phyloP scores from a whole-genome alignment of 169 alveolate species.

The Cryptosporidium felis region DNA sequence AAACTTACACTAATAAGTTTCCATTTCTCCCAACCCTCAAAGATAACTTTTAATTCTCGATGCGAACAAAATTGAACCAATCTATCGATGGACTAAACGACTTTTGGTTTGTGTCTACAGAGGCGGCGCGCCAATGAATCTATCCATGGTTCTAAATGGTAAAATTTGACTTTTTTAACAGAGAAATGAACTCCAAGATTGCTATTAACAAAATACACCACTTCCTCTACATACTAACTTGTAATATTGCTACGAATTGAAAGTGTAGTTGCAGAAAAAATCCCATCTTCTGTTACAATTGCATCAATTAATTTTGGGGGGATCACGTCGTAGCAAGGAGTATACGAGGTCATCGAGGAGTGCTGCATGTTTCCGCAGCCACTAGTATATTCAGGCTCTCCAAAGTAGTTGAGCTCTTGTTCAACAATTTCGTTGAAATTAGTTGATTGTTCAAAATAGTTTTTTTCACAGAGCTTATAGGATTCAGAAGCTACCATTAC shows the following conservation, averaged over 20 bases:
- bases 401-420: background rate
- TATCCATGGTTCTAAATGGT: no score
- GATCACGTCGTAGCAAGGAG: constrained; percentile 55
- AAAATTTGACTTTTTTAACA: no score
- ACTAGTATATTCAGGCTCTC: no score
- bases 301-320: constrained; percentile 61
- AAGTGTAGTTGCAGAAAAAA: constrained; percentile 11
- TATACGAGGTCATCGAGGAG: background rate
- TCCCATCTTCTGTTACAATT: constrained; percentile 62
- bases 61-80: no score
- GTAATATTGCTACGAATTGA: background rate
- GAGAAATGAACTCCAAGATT: no score
- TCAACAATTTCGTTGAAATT: constrained; percentile 42
- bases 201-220: no score
- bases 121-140: no score
- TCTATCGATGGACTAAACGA: no score
- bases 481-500: constrained; percentile 57
- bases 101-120: no score
- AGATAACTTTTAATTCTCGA: no score
- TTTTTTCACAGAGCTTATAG: constrained; percentile 49
- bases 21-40: no score
- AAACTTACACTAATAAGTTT: no score
- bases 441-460: constrained; percentile 47
- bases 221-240: background rate
- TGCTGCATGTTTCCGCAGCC: background rate